phyloP scores from a whole-genome alignment of 1,284 basidiomycete genomes.

The Microbotryum violaceum region DNA sequence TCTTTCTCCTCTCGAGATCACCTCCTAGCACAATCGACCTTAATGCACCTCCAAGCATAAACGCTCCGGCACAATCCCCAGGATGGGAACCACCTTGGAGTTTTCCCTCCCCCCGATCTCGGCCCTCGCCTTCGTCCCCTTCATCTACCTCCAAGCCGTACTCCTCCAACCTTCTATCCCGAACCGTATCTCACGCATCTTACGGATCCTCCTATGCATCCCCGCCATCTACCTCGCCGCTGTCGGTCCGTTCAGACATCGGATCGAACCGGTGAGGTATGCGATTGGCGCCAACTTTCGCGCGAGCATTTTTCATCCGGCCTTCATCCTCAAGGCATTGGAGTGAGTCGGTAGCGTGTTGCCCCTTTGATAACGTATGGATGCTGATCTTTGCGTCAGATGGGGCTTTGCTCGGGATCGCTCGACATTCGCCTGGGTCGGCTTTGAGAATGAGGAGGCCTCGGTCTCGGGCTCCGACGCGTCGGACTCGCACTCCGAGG shows the following conservation, averaged over 20 bases:
- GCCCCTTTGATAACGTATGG: not conserved
- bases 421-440: conserved; percentile 12
- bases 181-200: not conserved
- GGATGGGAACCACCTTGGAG: too few relatives aligned
- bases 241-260: conserved; percentile 5
- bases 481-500: not conserved
- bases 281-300: conserved; percentile 17
- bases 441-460: conserved; percentile 5
- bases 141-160: conserved; percentile 13
- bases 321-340: conserved; percentile 12
- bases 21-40: too few relatives aligned
- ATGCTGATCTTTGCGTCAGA: not conserved
- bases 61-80: too few relatives aligned
- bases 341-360: conserved; percentile 3
- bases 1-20: too few relatives aligned
- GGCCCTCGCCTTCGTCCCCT: conserved; percentile 7
- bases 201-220: conserved; percentile 5
- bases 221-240: conserved; percentile 6
- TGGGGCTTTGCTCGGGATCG: not conserved
- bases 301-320: conserved; percentile 14
- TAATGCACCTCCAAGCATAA: too few relatives aligned
- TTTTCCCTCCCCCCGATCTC: conserved; percentile 5
- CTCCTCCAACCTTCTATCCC: conserved; percentile 23
- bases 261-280: conserved; percentile 9
- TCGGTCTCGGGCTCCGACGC: not conserved